These are phyloP conservation scores for Bauhinia variegata DNA, from an alignment of 306 rosid genomes.

Conservation along the genomic window DNA sequence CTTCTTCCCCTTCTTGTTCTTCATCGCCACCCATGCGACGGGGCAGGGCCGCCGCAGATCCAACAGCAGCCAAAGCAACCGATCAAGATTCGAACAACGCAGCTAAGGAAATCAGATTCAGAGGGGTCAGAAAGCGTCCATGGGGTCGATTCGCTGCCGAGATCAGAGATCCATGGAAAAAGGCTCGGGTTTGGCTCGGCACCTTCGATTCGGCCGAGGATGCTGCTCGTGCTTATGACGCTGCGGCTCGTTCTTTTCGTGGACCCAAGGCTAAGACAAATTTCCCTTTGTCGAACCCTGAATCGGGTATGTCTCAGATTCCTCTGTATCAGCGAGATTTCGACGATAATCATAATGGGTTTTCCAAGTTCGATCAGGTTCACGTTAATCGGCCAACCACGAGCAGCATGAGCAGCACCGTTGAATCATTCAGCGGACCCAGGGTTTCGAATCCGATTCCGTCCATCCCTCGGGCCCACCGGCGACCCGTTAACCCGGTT, in stretches of 20 bases:
- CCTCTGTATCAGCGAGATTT: constrained; percentile 30
- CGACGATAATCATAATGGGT: constrained; percentile 35
- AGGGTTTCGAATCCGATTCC: constrained; percentile 43
- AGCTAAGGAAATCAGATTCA: constrained; percentile 56
- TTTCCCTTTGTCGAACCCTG: constrained; percentile 49
- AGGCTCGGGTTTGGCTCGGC: constrained; percentile 87
- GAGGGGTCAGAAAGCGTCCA: constrained; percentile 90
- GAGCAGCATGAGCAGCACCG: constrained; percentile 90
- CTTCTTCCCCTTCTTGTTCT: neutral
- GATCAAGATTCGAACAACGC: constrained; percentile 24
- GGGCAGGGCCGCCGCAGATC: constrained; percentile 48
- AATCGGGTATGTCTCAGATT: constrained; percentile 32
- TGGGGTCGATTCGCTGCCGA: constrained; percentile 97
- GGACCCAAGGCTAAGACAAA: constrained; percentile 85
- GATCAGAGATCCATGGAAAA: constrained; percentile 91
- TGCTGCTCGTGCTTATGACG: constrained; percentile 84
- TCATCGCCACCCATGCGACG: constrained; percentile 60
- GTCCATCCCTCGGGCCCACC: constrained; percentile 30
- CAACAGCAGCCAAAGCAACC: constrained; percentile 16
- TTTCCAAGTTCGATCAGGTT: constrained; percentile 46
- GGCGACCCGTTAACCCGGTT: constrained; percentile 41
- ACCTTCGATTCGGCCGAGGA: constrained; percentile 83
- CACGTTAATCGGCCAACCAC: constrained; percentile 70
- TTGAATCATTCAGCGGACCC: constrained; percentile 85
- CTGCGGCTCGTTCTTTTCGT: constrained; percentile 72